phyloP scores from a whole-genome alignment of 768 basidiomycete genomes.

The Mycena pura region DNA sequence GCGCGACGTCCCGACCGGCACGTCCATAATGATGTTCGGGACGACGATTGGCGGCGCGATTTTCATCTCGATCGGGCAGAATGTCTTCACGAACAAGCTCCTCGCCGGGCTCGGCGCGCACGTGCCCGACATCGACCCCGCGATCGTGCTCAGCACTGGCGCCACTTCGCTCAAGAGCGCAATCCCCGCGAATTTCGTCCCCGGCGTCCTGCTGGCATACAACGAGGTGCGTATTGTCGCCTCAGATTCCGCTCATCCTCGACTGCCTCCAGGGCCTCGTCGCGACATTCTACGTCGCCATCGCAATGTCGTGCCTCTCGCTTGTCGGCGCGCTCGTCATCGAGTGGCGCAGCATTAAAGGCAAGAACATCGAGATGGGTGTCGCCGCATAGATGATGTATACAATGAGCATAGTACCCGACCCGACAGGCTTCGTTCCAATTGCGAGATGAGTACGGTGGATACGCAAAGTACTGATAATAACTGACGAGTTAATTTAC shows the following conservation, averaged over 20 bases:
- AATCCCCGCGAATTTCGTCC: neutral
- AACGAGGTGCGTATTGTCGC: conserved; percentile 7
- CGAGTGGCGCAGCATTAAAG: conserved; percentile 19
- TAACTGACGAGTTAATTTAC: too few relatives aligned
- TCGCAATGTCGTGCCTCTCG: conserved; percentile 11
- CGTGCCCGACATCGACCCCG: conserved; percentile 8
- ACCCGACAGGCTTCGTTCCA: too few relatives aligned
- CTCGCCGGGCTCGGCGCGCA: neutral
- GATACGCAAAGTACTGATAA: too few relatives aligned
- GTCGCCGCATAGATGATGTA: too few relatives aligned
- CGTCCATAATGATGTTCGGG: conserved; percentile 26
- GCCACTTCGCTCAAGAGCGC: conserved; percentile 7
- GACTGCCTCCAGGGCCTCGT: conserved; percentile 18
- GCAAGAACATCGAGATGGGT: conserved; percentile 17
- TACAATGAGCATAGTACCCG: too few relatives aligned
- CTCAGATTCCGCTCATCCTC: too few relatives aligned
- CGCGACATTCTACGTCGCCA: conserved; percentile 3
- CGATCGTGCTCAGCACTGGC: conserved; percentile 5
- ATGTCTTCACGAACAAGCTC: conserved; percentile 25
- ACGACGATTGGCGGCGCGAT: conserved; percentile 25
- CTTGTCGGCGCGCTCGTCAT: conserved; percentile 7
- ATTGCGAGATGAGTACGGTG: too few relatives aligned
- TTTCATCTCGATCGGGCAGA: conserved; percentile 27
- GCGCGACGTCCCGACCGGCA: conserved; percentile 23
- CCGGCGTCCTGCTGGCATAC: conserved; percentile 6